Conservation (phyloP, 2,329 filamentous ascomycete species). For the Chaetothyriales sp. region DNA sequence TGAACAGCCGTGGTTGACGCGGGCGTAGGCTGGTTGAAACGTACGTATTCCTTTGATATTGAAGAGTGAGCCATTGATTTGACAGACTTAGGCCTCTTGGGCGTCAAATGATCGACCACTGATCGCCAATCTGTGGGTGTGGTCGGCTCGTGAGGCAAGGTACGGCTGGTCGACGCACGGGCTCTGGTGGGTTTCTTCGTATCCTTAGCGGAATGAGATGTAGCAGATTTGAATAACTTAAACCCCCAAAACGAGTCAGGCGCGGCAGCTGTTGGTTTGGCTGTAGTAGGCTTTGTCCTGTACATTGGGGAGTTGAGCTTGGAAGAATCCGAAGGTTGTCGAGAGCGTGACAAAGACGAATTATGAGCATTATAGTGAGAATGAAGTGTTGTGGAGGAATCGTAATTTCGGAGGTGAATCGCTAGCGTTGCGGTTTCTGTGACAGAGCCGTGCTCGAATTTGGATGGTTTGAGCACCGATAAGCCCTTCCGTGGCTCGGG, state of each 20-base stretch:
- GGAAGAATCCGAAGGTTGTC: conserved; percentile 33
- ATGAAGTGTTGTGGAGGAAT: conserved; percentile 32
- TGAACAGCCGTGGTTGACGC: no score
- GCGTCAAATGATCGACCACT: conserved; percentile 7
- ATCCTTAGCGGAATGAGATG: conserved; percentile 4
- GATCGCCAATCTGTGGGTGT: conserved; percentile 17
- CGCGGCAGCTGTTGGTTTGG: conserved; percentile 16
- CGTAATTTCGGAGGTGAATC: conserved; percentile 5
- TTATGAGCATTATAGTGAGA: conserved; percentile 35
- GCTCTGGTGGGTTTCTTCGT: conserved; percentile 8
- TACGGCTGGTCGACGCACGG: conserved; percentile 6
- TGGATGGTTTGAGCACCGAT: conserved; percentile 12
- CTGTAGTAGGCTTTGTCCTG: conserved; percentile 24
- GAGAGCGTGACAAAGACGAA: conserved; percentile 27
- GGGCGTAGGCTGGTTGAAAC: not conserved
- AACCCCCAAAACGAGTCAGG: conserved; percentile 9
- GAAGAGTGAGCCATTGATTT: not conserved
- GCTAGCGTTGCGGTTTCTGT: not conserved
- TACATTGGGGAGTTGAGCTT: conserved; percentile 26
- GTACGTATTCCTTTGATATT: not conserved
- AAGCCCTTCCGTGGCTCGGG: conserved; percentile 10
- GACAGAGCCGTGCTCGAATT: conserved; percentile 6
- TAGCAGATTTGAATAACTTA: conserved; percentile 10
- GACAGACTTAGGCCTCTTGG: not conserved
- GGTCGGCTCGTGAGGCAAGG: conserved; percentile 10